Percentiles rank a stretch among this genome's conserved stretches.
phyloP scores from a whole-genome alignment of 2,329 filamentous ascomycete genomes.

The Cercospora zeae-maydis region DNA sequence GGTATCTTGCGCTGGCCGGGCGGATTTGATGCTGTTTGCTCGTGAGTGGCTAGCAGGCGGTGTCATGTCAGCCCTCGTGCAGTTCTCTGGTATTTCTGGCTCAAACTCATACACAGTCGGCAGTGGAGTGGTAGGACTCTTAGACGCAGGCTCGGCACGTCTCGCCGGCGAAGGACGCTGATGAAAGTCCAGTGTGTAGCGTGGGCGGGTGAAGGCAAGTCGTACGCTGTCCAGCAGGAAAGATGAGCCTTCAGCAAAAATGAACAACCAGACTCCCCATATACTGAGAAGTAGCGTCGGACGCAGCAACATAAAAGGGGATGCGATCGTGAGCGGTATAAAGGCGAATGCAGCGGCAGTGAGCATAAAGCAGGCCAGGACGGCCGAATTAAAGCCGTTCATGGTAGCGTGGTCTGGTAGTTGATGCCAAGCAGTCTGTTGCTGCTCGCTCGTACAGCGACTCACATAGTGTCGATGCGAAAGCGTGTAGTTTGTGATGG shows the following conservation, averaged over 20 bases:
- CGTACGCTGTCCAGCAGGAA: neutral
- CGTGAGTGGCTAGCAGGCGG: neutral
- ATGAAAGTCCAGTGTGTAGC: neutral
- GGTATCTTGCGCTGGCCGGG: neutral
- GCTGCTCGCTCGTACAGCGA: neutral
- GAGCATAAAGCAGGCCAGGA: neutral
- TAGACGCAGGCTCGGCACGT: neutral
- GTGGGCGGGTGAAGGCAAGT: neutral
- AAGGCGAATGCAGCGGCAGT: neutral
- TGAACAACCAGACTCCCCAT: neutral
- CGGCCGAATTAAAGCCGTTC: neutral
- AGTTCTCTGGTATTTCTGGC: neutral
- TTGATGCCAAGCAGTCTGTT: neutral
- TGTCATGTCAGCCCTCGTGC: neutral
- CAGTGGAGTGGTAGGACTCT: neutral
- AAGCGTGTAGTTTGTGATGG: neutral
- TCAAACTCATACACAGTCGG: neutral
- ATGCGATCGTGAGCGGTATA: neutral
- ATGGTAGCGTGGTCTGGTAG: neutral
- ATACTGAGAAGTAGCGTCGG: neutral
- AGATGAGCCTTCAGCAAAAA: neutral
- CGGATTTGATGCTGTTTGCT: slow-evolving; percentile 3
- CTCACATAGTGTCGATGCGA: neutral
- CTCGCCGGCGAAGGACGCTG: neutral
- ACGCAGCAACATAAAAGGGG: neutral